Evolutionary conservation across 163 green algal genomes (phyloP).

Genomic region (Volvox carteri): DNA sequence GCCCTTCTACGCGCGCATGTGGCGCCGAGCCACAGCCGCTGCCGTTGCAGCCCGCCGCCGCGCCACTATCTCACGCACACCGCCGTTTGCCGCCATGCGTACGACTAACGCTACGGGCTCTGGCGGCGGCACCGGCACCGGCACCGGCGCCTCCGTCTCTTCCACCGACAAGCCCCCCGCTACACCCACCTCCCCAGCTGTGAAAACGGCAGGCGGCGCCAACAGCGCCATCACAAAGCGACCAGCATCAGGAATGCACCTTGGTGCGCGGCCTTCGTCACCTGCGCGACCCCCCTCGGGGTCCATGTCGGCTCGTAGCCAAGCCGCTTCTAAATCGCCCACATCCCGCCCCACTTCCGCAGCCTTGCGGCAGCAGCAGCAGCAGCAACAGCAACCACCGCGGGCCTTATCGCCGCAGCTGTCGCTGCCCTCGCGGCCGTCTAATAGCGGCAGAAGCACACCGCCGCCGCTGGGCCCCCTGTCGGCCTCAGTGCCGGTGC

Average conservation of each 20-base stretch:
- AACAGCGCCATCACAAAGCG: neutral
- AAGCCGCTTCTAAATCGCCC: neutral
- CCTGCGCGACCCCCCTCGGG: neutral
- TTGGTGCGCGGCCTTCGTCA: neutral
- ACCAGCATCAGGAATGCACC: neutral
- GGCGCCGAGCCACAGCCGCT: constrained; percentile 31
- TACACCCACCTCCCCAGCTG: neutral
- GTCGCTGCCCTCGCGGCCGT: neutral
- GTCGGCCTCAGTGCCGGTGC: neutral
- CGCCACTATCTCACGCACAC: constrained; percentile 5
- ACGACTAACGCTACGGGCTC: neutral
- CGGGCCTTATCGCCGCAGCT: neutral
- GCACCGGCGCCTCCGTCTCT: neutral
- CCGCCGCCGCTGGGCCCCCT: too few relatives aligned
- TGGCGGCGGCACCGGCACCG: neutral
- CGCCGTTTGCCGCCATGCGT: constrained; percentile 12
- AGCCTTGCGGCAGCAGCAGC: constrained; percentile 6
- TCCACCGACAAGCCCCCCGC: neutral
- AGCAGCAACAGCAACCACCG: neutral
- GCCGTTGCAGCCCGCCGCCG: constrained; percentile 6
- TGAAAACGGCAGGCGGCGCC: neutral
- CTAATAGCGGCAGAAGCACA: neutral
- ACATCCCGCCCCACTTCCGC: neutral
- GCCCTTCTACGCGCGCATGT: constrained; percentile 30
- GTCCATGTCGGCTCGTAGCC: neutral